These are phyloP conservation scores for Talaromyces sp. DNA, from an alignment of 2,329 filamentous ascomycete species.

Conservation along the genomic window DNA sequence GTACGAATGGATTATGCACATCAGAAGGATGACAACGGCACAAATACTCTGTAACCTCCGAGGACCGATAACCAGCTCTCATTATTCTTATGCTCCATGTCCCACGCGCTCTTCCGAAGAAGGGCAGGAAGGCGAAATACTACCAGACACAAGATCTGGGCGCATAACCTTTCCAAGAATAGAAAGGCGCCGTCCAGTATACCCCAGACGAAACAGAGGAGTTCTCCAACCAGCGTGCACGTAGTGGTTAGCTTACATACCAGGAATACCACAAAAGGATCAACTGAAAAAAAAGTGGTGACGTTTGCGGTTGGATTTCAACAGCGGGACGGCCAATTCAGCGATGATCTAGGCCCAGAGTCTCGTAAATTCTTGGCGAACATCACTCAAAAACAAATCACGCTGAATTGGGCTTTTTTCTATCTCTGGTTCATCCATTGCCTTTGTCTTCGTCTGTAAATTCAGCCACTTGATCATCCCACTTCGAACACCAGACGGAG, in stretches of 20 bases:
- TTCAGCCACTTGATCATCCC: neutral
- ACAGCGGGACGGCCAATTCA: neutral
- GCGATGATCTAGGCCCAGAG: neutral
- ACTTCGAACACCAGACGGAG: neutral
- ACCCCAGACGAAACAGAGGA: neutral
- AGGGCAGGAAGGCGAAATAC: neutral
- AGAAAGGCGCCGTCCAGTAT: neutral
- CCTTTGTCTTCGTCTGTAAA: neutral
- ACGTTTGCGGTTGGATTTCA: constrained; percentile 5
- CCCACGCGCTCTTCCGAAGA: neutral
- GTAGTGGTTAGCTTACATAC: neutral
- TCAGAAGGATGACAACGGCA: neutral
- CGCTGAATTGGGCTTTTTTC: neutral
- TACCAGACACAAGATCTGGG: no score
- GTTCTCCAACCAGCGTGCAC: constrained; percentile 5
- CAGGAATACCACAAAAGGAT: neutral
- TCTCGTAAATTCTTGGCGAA: neutral
- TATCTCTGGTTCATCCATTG: neutral
- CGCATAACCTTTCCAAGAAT: neutral
- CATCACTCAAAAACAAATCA: neutral
- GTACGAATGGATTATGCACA: neutral
- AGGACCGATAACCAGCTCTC: neutral
- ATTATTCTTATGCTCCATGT: neutral
- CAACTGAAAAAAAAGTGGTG: neutral
- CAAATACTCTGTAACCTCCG: neutral